A percentile compares a stretch with the other conserved stretches of the same genome.
phyloP scores from a whole-genome alignment of 2,329 filamentous ascomycete species.

The Aspergillus sp. region DNA sequence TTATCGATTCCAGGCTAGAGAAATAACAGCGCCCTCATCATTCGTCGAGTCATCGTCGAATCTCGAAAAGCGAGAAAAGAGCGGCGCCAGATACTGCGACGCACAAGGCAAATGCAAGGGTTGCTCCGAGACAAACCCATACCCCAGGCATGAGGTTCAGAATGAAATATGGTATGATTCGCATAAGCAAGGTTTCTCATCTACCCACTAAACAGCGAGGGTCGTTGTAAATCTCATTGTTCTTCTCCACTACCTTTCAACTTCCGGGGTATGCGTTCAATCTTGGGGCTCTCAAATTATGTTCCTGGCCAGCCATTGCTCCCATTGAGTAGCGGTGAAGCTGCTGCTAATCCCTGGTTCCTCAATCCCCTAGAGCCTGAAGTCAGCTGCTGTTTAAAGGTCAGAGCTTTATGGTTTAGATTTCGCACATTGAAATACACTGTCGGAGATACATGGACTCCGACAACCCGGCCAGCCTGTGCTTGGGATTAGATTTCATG shows the following conservation, averaged over 20 bases:
- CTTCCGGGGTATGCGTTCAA: constrained; percentile 5
- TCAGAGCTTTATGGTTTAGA: constrained; percentile 2
- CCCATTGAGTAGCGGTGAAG: constrained; percentile 82
- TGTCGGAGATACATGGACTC: constrained; percentile 89
- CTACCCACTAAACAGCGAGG: constrained; percentile 18
- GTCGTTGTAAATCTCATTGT: constrained; percentile 15
- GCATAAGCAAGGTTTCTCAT: constrained; percentile 22
- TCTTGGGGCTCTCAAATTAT: constrained; percentile 49
- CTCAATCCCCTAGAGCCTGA: constrained; percentile 62
- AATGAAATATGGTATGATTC: constrained; percentile 36
- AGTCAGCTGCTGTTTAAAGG: constrained; percentile 27
- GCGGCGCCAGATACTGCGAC: constrained; percentile 9
- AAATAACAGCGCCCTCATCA: not conserved
- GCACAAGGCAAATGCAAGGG: constrained; percentile 12
- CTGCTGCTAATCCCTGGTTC: constrained; percentile 77
- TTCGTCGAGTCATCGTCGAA: not conserved
- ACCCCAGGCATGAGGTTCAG: constrained; percentile 33
- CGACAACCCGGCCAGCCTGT: constrained; percentile 68
- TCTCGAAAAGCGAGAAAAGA: constrained; percentile 1
- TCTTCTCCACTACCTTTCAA: constrained; percentile 13
- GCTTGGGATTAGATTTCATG: constrained; percentile 23
- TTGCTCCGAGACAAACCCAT: constrained; percentile 26
- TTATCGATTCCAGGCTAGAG: not conserved
- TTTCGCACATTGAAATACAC: constrained; percentile 74
- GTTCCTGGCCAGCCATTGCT: constrained; percentile 76